These are phyloP conservation scores for Arachnopeziza araneosa DNA, from an alignment of 2,329 filamentous ascomycete genomes.

Conservation along the genomic window DNA sequence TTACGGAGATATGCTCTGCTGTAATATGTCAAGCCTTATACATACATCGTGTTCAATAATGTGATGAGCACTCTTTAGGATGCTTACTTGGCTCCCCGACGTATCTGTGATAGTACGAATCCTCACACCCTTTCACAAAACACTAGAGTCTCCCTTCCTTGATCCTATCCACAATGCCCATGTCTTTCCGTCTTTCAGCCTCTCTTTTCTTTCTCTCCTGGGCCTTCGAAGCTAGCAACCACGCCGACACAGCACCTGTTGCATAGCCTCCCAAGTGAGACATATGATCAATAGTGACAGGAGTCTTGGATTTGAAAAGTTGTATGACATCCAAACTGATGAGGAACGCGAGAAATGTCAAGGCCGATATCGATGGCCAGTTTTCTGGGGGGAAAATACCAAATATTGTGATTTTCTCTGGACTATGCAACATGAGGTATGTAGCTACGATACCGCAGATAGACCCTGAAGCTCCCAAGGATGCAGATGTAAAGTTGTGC, in stretches of 20 bases:
- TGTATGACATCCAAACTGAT: constrained; percentile 41
- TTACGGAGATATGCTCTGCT: not conserved
- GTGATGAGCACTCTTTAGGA: not conserved
- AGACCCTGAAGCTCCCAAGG: constrained; percentile 63
- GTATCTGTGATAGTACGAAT: constrained; percentile 1
- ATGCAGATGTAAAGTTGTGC: constrained; percentile 39
- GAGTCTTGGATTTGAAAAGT: constrained; percentile 18
- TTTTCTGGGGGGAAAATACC: constrained; percentile 48
- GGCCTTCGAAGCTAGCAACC: constrained; percentile 12
- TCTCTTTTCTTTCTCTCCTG: constrained; percentile 20
- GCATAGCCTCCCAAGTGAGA: constrained; percentile 34
- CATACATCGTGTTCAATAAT: not conserved
- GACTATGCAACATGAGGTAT: constrained; percentile 54
- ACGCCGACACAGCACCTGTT: constrained; percentile 26
- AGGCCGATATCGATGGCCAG: constrained; percentile 46
- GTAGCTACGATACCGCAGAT: constrained; percentile 56
- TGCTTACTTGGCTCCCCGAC: not conserved
- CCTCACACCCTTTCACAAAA: not conserved
- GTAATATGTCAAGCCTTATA: not conserved
- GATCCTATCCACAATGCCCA: constrained; percentile 16
- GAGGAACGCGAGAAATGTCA: constrained; percentile 47
- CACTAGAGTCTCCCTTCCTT: constrained; percentile 11
- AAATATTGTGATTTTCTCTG: constrained; percentile 52
- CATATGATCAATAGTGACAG: constrained; percentile 31
- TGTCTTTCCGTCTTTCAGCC: constrained; percentile 18